Percentiles rank a stretch among this genome's conserved stretches.
Evolutionary conservation across 306 rosid species (phyloP).

Genomic region (Pterocarpus macrocarpus): DNA sequence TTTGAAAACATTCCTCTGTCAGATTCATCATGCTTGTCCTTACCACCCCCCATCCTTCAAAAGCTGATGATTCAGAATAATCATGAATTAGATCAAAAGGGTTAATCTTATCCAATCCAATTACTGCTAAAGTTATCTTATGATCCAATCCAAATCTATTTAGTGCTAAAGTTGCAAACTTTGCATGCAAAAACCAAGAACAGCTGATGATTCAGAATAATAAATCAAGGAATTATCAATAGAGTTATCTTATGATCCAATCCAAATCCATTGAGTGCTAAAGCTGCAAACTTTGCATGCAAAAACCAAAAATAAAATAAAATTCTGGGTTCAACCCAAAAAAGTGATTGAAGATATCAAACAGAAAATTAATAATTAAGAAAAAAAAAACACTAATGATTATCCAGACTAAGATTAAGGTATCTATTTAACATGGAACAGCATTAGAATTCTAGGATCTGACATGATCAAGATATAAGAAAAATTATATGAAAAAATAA

Average conservation of each 20-base stretch:
- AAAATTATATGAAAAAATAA: not conserved
- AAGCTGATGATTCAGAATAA: conserved; percentile 7
- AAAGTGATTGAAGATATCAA: conserved; percentile 5
- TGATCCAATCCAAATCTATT: not conserved
- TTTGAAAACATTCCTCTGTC: conserved; percentile 77
- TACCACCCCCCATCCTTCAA: conserved; percentile 86
- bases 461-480: not conserved
- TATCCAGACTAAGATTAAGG: not conserved
- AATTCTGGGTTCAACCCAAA: not conserved
- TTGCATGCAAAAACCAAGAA: not conserved
- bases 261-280: not conserved
- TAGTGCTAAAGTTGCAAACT: not conserved
- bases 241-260: not conserved
- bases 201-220: too few relatives aligned
- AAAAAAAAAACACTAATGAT: not conserved
- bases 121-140: not conserved
- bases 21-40: conserved; percentile 70
- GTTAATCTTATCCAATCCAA: not conserved
- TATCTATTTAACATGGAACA: too few relatives aligned
- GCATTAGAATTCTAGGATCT: not conserved
- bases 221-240: too few relatives aligned
- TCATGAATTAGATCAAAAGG: not conserved
- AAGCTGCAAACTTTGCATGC: conserved; percentile 28
- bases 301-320: not conserved
- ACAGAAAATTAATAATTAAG: not conserved